A percentile compares a stretch with the other conserved stretches of the same genome.
Conservation (phyloP, 805 yeast genomes). For the Suhomyces vadensis region DNA sequence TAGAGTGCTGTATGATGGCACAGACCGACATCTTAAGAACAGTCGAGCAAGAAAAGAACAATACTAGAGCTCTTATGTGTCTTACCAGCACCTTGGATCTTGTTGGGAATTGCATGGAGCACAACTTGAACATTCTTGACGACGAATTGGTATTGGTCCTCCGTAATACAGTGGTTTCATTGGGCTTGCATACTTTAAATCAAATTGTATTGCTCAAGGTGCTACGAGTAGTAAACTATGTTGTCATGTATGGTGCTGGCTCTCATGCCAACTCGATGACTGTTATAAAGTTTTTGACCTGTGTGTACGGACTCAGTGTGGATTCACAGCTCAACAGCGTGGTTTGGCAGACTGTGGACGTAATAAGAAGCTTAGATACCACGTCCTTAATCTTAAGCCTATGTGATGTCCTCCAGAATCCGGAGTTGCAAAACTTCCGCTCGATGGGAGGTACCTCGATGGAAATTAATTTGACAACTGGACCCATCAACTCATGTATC, state of each 20-base stretch:
- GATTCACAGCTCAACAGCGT: slow-evolving; percentile 34
- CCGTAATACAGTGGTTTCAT: slow-evolving; percentile 32
- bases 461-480: slow-evolving; percentile 4
- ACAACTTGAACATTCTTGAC: slow-evolving; percentile 47
- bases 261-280: slow-evolving; percentile 41
- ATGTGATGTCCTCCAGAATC: slow-evolving; percentile 22
- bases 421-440: slow-evolving; percentile 19
- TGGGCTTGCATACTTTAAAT: slow-evolving; percentile 44
- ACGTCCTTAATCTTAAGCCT: slow-evolving; percentile 22
- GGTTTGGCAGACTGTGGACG: slow-evolving; percentile 40
- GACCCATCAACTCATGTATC: slow-evolving; percentile 29
- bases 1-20: slow-evolving; percentile 5
- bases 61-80: slow-evolving; percentile 7
- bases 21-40: neutral
- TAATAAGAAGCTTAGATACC: slow-evolving; percentile 39
- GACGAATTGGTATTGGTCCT: slow-evolving; percentile 34
- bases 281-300: slow-evolving; percentile 49
- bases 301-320: slow-evolving; percentile 32
- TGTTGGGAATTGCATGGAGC: slow-evolving; percentile 47
- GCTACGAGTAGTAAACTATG: slow-evolving; percentile 43
- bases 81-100: slow-evolving; percentile 30
- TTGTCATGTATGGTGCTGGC: slow-evolving; percentile 48
- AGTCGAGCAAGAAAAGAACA: neutral
- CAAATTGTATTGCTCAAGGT: slow-evolving; percentile 36
- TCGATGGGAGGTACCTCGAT: slow-evolving; percentile 1